Evolutionary conservation across 768 basidiomycete species (phyloP), one percentile per base, ranked within the genome.

Genomic region (Lenzites betulinus): DNA sequence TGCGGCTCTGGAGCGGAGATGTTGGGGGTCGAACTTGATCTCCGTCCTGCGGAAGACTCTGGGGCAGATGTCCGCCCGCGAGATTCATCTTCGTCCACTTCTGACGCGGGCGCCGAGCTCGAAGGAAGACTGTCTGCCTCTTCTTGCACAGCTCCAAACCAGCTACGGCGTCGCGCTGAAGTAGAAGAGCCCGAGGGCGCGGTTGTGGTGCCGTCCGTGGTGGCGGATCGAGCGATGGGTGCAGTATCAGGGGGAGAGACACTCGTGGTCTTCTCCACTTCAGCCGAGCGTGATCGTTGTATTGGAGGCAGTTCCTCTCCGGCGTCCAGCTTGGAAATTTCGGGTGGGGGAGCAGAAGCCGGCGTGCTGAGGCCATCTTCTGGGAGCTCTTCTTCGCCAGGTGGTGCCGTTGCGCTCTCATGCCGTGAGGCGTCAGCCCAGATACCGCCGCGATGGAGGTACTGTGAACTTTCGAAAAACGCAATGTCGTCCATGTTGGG

Each of bases 401-500:
- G 33, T n/a, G 63, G 23, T 2, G 67, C 41, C 9, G 66, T 39
- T 18, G 60, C 53, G 16, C 62, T 68, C 50, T 79, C 79, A 28
- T 66, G 75, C 30, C 87, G 79, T 3, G 76, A 80, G 8, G 94
- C 89, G 64, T 94, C 92, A 8, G 84, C 79, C 83, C 90, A 98
- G 64, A 99, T 90, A 7, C 95, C 96, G 46, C 95, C 96, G 38
- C 96, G 87, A 58, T 83, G 87, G 51, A 70, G 66, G 67, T 83
- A 88, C 2, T 70, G 67, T 3, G 69, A 68, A 36, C 90, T 95
- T 72, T 97, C 90, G 71, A 96, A 98, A 81, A 95, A 98, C 13
- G 95, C 81, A 60, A 98, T 90, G 68, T 99, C 97, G 72, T 99
- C 97, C 94, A 98, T 97, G 75, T 97, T 93, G 6, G 97, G 97